Conservation (phyloP, 768 basidiomycete genomes). For the Antrodiella citrinella region DNA sequence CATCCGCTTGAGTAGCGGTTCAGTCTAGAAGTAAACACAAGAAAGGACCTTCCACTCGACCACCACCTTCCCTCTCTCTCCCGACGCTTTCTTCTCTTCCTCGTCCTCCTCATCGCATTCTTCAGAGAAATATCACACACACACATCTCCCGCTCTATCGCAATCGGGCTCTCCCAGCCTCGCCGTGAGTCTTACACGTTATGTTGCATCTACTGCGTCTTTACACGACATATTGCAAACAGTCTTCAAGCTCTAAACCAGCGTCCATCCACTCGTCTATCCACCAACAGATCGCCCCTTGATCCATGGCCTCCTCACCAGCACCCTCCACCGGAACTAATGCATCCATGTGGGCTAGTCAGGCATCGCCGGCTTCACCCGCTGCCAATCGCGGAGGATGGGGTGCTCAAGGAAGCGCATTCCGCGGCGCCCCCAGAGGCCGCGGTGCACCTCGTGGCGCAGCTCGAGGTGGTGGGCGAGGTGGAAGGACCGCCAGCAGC, state of each 20-base stretch:
- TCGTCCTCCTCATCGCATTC: too few relatives aligned
- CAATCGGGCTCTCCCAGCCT: background rate
- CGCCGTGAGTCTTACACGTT: background rate
- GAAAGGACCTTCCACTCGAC: background rate
- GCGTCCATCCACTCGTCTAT: background rate
- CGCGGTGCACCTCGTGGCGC: constrained; percentile 23
- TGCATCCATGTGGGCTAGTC: constrained; percentile 16
- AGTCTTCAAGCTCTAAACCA: background rate
- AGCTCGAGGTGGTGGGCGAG: constrained; percentile 25
- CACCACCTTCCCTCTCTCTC: too few relatives aligned
- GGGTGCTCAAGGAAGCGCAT: constrained; percentile 16
- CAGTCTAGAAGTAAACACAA: too few relatives aligned
- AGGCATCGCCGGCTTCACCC: constrained; percentile 1
- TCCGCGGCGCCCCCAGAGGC: constrained; percentile 14
- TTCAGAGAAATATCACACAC: background rate
- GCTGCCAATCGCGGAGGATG: constrained; percentile 12
- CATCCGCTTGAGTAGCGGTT: background rate
- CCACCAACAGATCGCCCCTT: background rate
- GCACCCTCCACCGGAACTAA: constrained; percentile 11
- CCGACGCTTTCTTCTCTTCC: too few relatives aligned
- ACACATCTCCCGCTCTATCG: background rate
- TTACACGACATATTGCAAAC: background rate
- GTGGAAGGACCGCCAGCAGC: constrained; percentile 14
- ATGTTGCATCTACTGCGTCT: background rate
- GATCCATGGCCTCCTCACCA: constrained; percentile 16